Base-by-base conservation (phyloP, 2,329 filamentous ascomycete genomes). In the Diaporthe aspalathi region DNA sequence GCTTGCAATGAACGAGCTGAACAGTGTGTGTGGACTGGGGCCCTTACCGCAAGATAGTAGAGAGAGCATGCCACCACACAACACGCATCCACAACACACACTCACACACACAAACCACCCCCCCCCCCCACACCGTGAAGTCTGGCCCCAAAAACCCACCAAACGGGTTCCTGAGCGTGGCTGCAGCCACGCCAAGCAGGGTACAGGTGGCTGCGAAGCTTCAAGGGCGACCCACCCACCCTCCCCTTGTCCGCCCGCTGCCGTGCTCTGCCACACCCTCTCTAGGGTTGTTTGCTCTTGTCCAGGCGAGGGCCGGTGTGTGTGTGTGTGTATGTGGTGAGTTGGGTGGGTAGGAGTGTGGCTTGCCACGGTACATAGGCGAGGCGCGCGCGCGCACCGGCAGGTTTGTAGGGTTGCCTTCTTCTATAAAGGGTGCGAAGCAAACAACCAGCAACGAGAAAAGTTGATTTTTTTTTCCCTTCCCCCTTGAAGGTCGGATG, bases 131-230 rank as follows among this genome's bases (percentile, higher is more conserved):
- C 22, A 50, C 49, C 22, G n/a, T 22, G 11, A n/a, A 49, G 24
- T 27, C 49, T 27, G 49, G 32, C n/a, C 32, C 45, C 32, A 65
- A 29, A 50, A 67, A 29, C 65, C 67, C 56, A 57, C 38, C 70
- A 56, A 50, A 68, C 52, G 66, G 67, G 67, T 54, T 72, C 57
- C 70, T 63, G 67, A 68, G 54, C 67, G 50, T 70, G 49, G 66
- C 70, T 60, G 49, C 70, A 66, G 57, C 57, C 57, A 40, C 27
- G 67, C 67, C 45, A 67, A 67, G 60, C 52, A 50, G 38, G 68
- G 50, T 24, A 40, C 50, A 56, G 17, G 52, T 45, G 40, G 27
- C 40, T 50, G 49, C 66, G 43, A 47, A 20, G 65, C 35, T n/a
- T 60, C 43, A 35, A 29, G 22, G 66, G 50, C 49, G 14, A 12